Conservation (phyloP, 2,329 filamentous ascomycete species). For the Aspergillus sp. region DNA sequence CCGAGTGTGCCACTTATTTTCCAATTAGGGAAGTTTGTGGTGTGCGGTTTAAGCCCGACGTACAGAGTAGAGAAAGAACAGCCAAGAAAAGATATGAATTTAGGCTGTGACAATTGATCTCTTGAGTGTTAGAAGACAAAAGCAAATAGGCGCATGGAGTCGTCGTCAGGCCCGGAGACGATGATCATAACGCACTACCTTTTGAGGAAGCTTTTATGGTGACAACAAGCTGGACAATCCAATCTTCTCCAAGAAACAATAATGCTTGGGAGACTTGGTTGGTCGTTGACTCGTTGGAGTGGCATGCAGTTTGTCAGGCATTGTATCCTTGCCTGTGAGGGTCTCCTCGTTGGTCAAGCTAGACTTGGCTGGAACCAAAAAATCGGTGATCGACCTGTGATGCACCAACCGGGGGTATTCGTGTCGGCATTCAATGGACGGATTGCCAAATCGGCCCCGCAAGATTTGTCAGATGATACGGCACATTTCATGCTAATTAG, state of each 20-base stretch:
- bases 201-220: background rate
- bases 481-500: background rate
- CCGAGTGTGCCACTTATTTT: background rate
- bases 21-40: background rate
- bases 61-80: background rate
- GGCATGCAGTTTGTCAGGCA: slow-evolving; percentile 2
- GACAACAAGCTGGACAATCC: background rate
- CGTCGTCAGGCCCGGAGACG: background rate
- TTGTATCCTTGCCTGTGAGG: slow-evolving; percentile 1
- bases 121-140: background rate
- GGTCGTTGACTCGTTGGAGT: background rate
- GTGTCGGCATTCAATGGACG: background rate
- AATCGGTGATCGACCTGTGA: slow-evolving; percentile 14
- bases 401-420: slow-evolving; percentile 10
- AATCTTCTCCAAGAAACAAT: background rate
- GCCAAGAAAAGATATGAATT: background rate
- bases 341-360: slow-evolving; percentile 5
- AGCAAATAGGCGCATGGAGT: background rate
- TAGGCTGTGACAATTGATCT: background rate
- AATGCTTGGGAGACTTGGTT: background rate
- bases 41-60: background rate
- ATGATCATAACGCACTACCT: background rate
- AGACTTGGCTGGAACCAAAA: slow-evolving; percentile 4
- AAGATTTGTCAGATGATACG: slow-evolving; percentile 17
- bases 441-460: slow-evolving; percentile 10